Percentiles rank a stretch among this genome's conserved stretches.
Evolutionary conservation across 129 eudicot genomes (phyloP).

Genomic region (Apium graveolens): DNA sequence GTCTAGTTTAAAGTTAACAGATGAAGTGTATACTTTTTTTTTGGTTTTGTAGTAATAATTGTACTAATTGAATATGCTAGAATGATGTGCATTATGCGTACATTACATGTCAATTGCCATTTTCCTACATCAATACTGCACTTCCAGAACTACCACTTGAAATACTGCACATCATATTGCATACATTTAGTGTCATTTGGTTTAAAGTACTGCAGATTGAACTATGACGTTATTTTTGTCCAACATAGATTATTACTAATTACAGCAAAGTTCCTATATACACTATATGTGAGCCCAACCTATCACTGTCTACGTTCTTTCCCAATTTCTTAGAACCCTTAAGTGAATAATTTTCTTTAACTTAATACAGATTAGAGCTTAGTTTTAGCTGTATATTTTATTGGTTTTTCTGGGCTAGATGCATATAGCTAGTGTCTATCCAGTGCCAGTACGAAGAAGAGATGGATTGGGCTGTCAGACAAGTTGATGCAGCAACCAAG

Average conservation of each 20-base stretch:
- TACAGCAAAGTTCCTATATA: background rate
- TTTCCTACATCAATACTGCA: background rate
- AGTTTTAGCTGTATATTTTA: background rate
- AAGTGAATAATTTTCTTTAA: background rate
- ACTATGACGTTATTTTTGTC: no score
- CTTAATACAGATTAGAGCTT: background rate
- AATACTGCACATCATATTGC: background rate
- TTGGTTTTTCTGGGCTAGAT: background rate
- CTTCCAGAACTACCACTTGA: background rate
- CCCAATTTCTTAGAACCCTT: background rate
- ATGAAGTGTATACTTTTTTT: no score
- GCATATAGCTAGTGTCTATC: conserved; percentile 72
- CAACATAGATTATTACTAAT: background rate
- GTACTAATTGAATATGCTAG: background rate
- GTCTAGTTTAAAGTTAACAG: background rate
- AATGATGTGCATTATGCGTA: background rate
- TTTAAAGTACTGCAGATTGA: no score
- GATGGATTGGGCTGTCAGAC: conserved; percentile 65
- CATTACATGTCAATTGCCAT: background rate
- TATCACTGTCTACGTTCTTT: background rate
- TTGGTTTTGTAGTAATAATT: no score
- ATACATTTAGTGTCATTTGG: background rate
- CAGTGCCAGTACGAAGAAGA: conserved; percentile 82
- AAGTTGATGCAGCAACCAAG: conserved; percentile 71
- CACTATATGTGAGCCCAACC: background rate